Evolutionary conservation across 225 moss, liverwort and hornwort genomes (phyloP), one percentile per base, ranked within the genome.

Genomic region (Sphagnum contortum): DNA sequence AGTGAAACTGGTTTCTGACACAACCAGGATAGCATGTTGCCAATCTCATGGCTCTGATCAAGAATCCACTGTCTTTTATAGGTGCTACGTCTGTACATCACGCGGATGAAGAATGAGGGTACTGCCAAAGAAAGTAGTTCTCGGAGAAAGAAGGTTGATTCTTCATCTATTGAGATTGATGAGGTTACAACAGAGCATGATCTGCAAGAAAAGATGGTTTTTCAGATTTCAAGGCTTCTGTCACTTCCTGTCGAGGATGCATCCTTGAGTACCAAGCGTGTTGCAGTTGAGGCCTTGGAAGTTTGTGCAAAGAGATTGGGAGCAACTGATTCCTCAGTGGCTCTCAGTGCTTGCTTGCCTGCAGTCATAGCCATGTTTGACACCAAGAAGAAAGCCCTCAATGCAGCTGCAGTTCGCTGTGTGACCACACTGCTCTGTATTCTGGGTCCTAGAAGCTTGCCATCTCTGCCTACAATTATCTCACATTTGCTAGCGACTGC

Each of bases 211-310:
- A 65, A 60, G 58, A 83, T 98, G 77, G 74, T 83, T 11, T 74
- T 77, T 48, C 80, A 82, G 44, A 67, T 98, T 54, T 84, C 74
- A 10, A 71, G 63, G 52, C 70, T 91, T 54, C 70, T 98, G 10
- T 44, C 75, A 57, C 74, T 69, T 44, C 70, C 81, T 5, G 62
- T 60, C 5, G 81, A 82, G 59, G 83, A 83, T 57, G 62, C 64
- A 47, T 79, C 82, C 63, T 59, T 74, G 12, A 79, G 79, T 76
- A 77, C 87, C 8, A 86, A 82, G 69, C 77, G 78, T 48, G 93
- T 89, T 45, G 93, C 93, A 50, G 69, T 93, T 55, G 90, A 93
- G 44, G 89, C 87, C 64, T 67, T 98, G 79, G 82, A 87, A 50
- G 82, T 78, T 52, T 93, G 88, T 72, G 87, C 82, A 8, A 68